Base-by-base conservation (phyloP, 1,284 basidiomycete species). In the Heterobasidion occidentale region DNA sequence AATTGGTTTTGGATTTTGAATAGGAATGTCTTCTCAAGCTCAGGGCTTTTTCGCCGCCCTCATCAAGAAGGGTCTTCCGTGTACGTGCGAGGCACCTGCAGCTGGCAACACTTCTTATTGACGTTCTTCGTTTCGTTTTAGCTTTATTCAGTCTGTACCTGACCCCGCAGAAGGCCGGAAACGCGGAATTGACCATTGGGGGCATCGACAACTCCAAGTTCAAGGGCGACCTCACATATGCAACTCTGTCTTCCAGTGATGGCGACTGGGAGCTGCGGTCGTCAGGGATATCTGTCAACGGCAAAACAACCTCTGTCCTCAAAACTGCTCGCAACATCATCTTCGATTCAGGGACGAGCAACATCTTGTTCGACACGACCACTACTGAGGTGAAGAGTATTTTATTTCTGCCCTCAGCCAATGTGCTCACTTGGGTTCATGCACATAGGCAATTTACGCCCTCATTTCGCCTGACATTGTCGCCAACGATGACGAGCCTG, bases 291-390 rank as follows among this genome's bases (percentile, higher is more conserved):
- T 74, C 67, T 36, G 77, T 83, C 50, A 83, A 83, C 60, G 79
- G 80, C 35, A 70, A 76, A 63, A 78, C 79, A 2, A 78, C 68
- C 9, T 66, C 71, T 9, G 58, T 72, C 8, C 68, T 82, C 46
- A 71, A 71, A 47, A 63, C 66, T 20, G 60, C 62, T 14, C 42
- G 42, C 14, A 8, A 60, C 42, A 71, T 83, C 63, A 79, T 81
- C 56, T 82, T 83, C 60, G 80, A 83, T 64, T 77, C 75, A 56
- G 80, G 81, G 46, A 82, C 79, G 12, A 79, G 76, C 60, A 82
- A 80, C 61, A 64, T 81, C 42, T 63, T 80, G n/a, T 77, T 80
- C 58, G 68, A 74, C 49, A 75, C 76, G 14, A 64, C 67, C 51
- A 79, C 76, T 34, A 68, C 80, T 11, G 72, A 80, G 68, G 76